A percentile compares a stretch with the other conserved stretches of the same genome.
phyloP scores from a whole-genome alignment of 2,329 filamentous ascomycete species.

The Domatiomyces globalis region DNA sequence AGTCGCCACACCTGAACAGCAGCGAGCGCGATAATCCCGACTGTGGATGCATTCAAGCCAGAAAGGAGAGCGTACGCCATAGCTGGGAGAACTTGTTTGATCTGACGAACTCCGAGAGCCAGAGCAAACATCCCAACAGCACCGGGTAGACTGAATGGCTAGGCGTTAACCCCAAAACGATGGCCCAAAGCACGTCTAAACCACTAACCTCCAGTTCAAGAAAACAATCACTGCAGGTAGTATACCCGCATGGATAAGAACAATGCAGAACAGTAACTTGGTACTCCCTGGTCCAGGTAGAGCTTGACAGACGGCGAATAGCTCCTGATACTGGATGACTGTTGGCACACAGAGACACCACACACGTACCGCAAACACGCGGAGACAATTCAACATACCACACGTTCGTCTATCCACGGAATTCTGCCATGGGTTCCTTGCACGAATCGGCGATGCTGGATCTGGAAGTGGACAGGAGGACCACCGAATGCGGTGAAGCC shows the following conservation, averaged over 20 bases:
- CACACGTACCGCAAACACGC: no score
- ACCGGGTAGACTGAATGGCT: constrained; percentile 43
- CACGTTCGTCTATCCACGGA: constrained; percentile 54
- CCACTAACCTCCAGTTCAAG: constrained; percentile 47
- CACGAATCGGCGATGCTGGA: constrained; percentile 49
- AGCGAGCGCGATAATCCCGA: constrained; percentile 57
- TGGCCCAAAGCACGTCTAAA: constrained; percentile 1
- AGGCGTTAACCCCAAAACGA: background rate
- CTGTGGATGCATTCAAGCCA: constrained; percentile 57
- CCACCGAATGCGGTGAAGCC: constrained; percentile 54
- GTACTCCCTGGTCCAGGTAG: constrained; percentile 55
- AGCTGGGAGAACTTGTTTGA: constrained; percentile 44
- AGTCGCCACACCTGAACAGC: constrained; percentile 37
- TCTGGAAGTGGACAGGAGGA: constrained; percentile 56
- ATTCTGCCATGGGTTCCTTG: constrained; percentile 28
- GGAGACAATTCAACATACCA: constrained; percentile 30
- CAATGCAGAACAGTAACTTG: constrained; percentile 58
- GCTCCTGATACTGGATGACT: constrained; percentile 37
- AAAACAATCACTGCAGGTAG: constrained; percentile 46
- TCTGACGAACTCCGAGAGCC: constrained; percentile 48
- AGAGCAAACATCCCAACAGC: constrained; percentile 57
- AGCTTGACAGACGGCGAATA: constrained; percentile 56
- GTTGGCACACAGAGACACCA: background rate
- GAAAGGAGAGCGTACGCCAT: constrained; percentile 56
- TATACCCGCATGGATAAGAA: constrained; percentile 49